phyloP scores from a whole-genome alignment of 352 stramenopile species.

The Phytopythium sindhum region DNA sequence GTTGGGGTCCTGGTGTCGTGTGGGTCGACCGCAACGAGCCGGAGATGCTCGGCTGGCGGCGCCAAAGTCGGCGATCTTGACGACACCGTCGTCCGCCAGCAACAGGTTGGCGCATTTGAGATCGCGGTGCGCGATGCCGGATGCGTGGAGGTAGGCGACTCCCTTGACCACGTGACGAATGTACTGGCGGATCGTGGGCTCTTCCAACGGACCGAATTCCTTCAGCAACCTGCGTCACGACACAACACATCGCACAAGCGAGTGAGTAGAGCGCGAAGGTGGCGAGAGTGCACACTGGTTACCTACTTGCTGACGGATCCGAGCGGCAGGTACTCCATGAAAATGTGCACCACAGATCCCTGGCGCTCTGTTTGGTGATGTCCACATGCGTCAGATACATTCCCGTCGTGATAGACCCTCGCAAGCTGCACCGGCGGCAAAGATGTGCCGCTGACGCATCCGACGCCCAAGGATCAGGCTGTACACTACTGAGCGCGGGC shows the following conservation, averaged over 20 bases:
- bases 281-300: background rate
- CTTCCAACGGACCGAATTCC: conserved; percentile 68
- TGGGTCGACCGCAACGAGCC: background rate
- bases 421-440: background rate
- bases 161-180: conserved; percentile 53
- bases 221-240: conserved; percentile 57
- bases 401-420: background rate
- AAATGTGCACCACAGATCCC: conserved; percentile 62
- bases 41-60: conserved; percentile 43
- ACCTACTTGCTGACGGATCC: conserved; percentile 70
- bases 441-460: background rate
- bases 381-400: background rate
- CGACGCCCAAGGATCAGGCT: background rate
- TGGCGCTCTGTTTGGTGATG: conserved; percentile 33
- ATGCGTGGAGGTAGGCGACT: conserved; percentile 68
- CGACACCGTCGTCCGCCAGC: conserved; percentile 47
- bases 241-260: background rate
- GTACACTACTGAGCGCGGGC: background rate
- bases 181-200: conserved; percentile 58
- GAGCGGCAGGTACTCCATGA: conserved; percentile 84
- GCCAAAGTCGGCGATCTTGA: conserved; percentile 89
- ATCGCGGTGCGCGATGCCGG: conserved; percentile 78
- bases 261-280: background rate
- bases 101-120: conserved; percentile 88
- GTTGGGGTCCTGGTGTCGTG: background rate